Conservation (phyloP, 129 eudicot species). For the Chrysanthemum makinoi region DNA sequence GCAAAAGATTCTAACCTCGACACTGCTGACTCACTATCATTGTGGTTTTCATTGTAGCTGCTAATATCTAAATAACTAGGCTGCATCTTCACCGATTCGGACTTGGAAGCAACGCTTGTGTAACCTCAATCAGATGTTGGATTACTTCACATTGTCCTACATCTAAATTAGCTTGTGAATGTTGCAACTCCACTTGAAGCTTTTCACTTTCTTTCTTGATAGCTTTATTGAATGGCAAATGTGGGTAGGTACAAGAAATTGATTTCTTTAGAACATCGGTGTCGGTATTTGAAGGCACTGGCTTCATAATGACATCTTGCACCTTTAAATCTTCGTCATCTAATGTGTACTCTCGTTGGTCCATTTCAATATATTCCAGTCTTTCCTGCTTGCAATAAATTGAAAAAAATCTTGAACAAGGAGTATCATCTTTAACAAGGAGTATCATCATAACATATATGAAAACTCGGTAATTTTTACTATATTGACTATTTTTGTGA, state of each 20-base stretch:
- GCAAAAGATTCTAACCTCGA: slow-evolving; percentile 46
- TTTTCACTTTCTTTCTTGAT: slow-evolving; percentile 66
- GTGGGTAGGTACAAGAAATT: slow-evolving; percentile 80
- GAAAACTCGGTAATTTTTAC: too few species aligned
- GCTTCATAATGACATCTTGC: slow-evolving; percentile 65
- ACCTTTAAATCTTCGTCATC: slow-evolving; percentile 69
- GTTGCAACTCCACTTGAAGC: slow-evolving; percentile 29
- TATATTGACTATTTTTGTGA: too few species aligned
- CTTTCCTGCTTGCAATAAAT: slow-evolving; percentile 50
- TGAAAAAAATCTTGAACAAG: background rate
- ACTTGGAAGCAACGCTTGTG: slow-evolving; percentile 54
- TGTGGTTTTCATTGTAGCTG: slow-evolving; percentile 28
- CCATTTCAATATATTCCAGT: slow-evolving; percentile 58
- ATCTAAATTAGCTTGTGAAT: slow-evolving; percentile 67
- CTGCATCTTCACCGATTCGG: slow-evolving; percentile 38
- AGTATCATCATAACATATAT: background rate
- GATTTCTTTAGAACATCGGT: slow-evolving; percentile 55
- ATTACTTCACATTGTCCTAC: slow-evolving; percentile 73
- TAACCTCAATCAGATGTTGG: slow-evolving; percentile 64
- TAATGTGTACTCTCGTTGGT: slow-evolving; percentile 66
- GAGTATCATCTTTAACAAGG: background rate
- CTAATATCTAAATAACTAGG: slow-evolving; percentile 32
- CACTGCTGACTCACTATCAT: slow-evolving; percentile 30
- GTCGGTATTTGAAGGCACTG: slow-evolving; percentile 54
- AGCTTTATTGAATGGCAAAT: slow-evolving; percentile 54